These are phyloP conservation scores for Nitzschia sp. DNA, from an alignment of 108 stramenopile genomes.

Conservation along the genomic window DNA sequence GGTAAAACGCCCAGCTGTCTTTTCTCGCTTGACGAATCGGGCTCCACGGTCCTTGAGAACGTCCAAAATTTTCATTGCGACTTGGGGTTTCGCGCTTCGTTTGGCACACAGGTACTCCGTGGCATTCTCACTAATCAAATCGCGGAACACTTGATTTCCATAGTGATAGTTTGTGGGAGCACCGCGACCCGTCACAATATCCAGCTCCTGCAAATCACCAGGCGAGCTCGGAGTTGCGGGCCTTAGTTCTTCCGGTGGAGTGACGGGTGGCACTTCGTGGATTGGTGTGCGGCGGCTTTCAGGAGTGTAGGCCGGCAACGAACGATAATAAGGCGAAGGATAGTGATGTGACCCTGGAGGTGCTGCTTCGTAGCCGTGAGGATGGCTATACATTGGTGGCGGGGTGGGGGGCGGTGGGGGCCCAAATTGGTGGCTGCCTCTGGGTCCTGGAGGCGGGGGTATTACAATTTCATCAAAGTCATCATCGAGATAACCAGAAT, in stretches of 20 bases:
- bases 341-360: background rate
- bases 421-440: background rate
- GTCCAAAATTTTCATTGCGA: conserved; percentile 63
- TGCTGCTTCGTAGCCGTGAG: background rate
- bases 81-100: conserved; percentile 57
- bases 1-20: conserved; percentile 20
- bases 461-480: conserved; percentile 10
- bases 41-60: conserved; percentile 51
- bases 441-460: background rate
- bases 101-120: conserved; percentile 41
- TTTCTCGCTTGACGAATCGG: conserved; percentile 53
- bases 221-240: background rate
- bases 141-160: conserved; percentile 44
- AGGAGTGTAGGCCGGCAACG: background rate
- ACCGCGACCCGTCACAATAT: conserved; percentile 52
- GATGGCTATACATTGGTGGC: background rate
- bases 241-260: background rate
- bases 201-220: conserved; percentile 29
- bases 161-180: conserved; percentile 47
- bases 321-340: background rate
- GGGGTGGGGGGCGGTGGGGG: conserved; percentile 2
- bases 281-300: background rate
- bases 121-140: conserved; percentile 32
- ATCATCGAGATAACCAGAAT: conserved; percentile 13
- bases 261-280: background rate